These are phyloP conservation scores for Ambispora gerdemannii DNA, from an alignment of 192 early-diverging fungal species.

Conservation along the genomic window DNA sequence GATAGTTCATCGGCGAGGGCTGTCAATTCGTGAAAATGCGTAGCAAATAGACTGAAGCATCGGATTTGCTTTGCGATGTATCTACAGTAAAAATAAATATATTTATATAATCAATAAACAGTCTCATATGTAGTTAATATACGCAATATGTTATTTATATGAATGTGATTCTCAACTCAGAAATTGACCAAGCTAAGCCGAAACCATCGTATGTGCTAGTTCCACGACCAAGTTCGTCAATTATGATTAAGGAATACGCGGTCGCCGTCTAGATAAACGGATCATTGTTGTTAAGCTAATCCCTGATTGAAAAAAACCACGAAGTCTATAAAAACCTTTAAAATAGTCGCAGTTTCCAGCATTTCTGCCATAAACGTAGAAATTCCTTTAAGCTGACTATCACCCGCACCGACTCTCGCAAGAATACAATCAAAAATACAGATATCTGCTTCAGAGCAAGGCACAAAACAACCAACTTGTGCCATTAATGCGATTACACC, in stretches of 20 bases:
- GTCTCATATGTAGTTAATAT: no score
- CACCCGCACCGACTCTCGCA: constrained; percentile 91
- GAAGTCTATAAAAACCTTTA: constrained; percentile 50
- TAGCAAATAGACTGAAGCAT: constrained; percentile 87
- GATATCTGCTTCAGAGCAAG: constrained; percentile 71
- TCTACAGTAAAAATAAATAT: constrained; percentile 42
- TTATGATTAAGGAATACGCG: constrained; percentile 81
- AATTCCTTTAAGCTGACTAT: constrained; percentile 87
- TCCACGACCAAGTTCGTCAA: constrained; percentile 93
- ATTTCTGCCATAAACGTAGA: constrained; percentile 97
- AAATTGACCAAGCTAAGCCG: constrained; percentile 96
- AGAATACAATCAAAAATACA: constrained; percentile 85
- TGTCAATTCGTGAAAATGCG: constrained; percentile 98
- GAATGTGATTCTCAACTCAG: constrained; percentile 64
- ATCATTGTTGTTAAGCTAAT: not conserved
- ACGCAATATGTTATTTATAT: no score
- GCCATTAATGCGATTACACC: constrained; percentile 93
- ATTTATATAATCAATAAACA: not conserved
- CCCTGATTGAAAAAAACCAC: not conserved
- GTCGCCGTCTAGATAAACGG: constrained; percentile 65
- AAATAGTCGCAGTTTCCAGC: constrained; percentile 88
- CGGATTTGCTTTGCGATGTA: constrained; percentile 65
- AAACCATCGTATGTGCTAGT: constrained; percentile 99
- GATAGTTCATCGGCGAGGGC: constrained; percentile 67
- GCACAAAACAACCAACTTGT: constrained; percentile 92